Conservation (phyloP, 2,329 filamentous ascomycete species). For the Diaporthe humulicola region DNA sequence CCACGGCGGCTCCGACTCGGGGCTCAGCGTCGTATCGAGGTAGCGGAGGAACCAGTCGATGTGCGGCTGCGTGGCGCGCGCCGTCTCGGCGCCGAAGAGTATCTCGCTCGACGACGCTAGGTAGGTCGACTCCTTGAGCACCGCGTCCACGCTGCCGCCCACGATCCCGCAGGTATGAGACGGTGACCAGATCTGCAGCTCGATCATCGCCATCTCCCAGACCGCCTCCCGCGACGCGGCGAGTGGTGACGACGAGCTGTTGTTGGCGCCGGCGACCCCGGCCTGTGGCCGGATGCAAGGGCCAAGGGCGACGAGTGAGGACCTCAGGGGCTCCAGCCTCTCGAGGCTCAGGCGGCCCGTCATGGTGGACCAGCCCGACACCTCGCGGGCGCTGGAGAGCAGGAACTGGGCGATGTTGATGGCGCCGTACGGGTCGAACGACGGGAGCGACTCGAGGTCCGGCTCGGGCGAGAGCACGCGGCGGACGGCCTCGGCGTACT, state of each 20-base stretch:
- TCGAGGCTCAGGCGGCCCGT: constrained; percentile 56
- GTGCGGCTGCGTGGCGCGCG: constrained; percentile 50
- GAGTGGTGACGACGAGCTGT: constrained; percentile 17
- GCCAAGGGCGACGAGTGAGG: constrained; percentile 51
- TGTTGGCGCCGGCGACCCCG: background rate
- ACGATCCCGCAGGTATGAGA: constrained; percentile 56
- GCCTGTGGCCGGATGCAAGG: constrained; percentile 46
- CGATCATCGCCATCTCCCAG: constrained; percentile 58
- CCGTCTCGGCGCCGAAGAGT: constrained; percentile 48
- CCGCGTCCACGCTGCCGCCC: constrained; percentile 51
- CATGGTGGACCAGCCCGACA: constrained; percentile 59
- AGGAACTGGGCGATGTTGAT: constrained; percentile 57
- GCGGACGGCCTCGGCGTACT: constrained; percentile 54
- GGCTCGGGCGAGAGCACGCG: constrained; percentile 50
- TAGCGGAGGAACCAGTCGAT: constrained; percentile 55
- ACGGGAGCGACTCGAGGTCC: constrained; percentile 46
- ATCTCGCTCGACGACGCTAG: constrained; percentile 49
- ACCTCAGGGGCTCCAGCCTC: constrained; percentile 51
- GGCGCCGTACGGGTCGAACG: constrained; percentile 56
- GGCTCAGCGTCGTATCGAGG: constrained; percentile 45
- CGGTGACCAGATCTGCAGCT: constrained; percentile 57
- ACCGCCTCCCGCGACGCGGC: constrained; percentile 49
- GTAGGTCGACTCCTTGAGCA: constrained; percentile 49
- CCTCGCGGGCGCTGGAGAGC: constrained; percentile 56
- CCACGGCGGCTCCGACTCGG: constrained; percentile 54